Percentiles rank a stretch among this genome's conserved stretches.
phyloP scores from a whole-genome alignment of 257 asterid genomes.

The Forsythia viridissima region DNA sequence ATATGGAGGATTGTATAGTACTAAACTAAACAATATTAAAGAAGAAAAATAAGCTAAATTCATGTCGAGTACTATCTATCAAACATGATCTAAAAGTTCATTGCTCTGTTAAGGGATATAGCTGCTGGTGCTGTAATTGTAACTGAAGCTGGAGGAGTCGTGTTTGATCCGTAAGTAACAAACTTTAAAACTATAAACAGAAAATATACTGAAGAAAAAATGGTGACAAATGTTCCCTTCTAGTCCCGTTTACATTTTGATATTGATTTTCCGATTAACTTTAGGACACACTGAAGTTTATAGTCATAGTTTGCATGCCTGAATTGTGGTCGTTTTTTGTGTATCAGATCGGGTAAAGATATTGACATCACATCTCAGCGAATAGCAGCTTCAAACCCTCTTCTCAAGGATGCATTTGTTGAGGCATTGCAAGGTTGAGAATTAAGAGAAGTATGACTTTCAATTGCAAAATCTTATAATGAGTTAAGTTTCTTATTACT shows the following conservation, averaged over 20 bases:
- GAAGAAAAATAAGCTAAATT: not conserved
- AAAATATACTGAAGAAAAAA: not conserved
- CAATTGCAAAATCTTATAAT: not conserved
- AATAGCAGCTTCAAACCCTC: slow-evolving; percentile 65
- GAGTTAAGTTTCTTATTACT: not conserved
- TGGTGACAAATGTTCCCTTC: not conserved
- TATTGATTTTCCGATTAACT: not conserved
- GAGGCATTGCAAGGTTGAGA: slow-evolving; percentile 40
- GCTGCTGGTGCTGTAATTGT: slow-evolving; percentile 55
- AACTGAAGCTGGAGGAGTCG: slow-evolving; percentile 48
- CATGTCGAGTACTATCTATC: not conserved
- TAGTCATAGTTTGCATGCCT: not conserved
- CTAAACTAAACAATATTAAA: not conserved
- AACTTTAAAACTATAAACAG: not conserved
- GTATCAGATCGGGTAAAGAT: slow-evolving; percentile 58
- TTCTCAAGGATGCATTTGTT: slow-evolving; percentile 51
- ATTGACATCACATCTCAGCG: slow-evolving; percentile 64
- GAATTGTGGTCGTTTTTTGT: not conserved
- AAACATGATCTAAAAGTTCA: not conserved
- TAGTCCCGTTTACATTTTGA: not conserved
- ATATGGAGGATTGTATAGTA: not conserved
- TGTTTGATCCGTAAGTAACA: slow-evolving; percentile 52
- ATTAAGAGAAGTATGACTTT: too few relatives aligned
- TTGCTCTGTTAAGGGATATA: slow-evolving; percentile 36
- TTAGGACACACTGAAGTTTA: not conserved